Percentiles rank a stretch among this genome's conserved stretches.
These are phyloP conservation scores for Serendipita indica DNA, from an alignment of 768 basidiomycete genomes.

Conservation along the genomic window DNA sequence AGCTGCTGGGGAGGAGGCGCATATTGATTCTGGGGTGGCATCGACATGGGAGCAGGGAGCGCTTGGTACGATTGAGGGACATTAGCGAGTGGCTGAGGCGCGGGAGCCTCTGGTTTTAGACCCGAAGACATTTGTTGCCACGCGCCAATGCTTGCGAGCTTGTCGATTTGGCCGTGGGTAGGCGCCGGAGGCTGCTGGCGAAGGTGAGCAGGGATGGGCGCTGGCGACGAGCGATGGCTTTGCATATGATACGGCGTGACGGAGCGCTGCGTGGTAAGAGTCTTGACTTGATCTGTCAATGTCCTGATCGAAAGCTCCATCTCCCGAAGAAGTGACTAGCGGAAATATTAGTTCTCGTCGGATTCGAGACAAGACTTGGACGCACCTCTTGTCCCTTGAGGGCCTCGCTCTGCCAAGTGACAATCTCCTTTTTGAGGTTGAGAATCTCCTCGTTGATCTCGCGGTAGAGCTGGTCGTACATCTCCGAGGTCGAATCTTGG, in stretches of 20 bases:
- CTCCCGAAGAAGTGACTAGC: constrained; percentile 58
- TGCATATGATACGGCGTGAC: not conserved
- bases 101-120: not conserved
- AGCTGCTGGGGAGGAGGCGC: not conserved
- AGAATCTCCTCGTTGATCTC: constrained; percentile 65
- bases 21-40: not conserved
- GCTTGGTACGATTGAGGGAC: not conserved
- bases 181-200: constrained; percentile 26
- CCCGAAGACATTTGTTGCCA: constrained; percentile 17
- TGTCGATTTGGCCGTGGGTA: constrained; percentile 13
- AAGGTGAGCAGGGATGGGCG: constrained; percentile 30
- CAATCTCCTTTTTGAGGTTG: constrained; percentile 63
- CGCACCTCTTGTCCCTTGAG: constrained; percentile 65
- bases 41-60: not conserved
- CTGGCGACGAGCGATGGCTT: constrained; percentile 18
- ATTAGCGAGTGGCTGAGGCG: not conserved
- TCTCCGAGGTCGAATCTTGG: constrained; percentile 51
- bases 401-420: constrained; percentile 67
- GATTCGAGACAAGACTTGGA: constrained; percentile 11
- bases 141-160: constrained; percentile 15
- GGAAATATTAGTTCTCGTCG: constrained; percentile 8
- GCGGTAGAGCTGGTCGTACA: constrained; percentile 68
- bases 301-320: constrained; percentile 63
- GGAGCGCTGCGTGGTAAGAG: constrained; percentile 40
- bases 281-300: constrained; percentile 72